Percentiles rank a stretch among this genome's conserved stretches.
Evolutionary conservation across 1,284 basidiomycete genomes (phyloP).

Genomic region (Microbotryum violaceum): DNA sequence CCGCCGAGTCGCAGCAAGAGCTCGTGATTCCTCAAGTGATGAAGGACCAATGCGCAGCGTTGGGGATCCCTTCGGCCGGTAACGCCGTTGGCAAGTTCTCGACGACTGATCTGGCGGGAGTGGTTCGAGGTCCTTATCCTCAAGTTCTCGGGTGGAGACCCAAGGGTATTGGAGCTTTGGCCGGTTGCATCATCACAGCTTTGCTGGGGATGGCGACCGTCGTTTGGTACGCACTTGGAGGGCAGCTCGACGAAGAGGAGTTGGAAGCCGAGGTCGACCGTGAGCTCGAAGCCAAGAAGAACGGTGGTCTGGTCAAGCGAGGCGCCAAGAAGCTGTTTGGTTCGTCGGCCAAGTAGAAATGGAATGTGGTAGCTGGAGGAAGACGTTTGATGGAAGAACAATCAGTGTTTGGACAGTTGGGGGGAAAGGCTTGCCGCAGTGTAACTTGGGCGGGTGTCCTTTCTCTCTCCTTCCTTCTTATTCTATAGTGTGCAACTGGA

Average conservation of each 20-base stretch:
- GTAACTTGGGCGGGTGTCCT: too few relatives aligned
- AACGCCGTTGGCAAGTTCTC: conserved; percentile 68
- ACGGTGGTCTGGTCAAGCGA: conserved; percentile 22
- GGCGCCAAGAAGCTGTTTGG: conserved; percentile 12
- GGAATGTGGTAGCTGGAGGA: neutral
- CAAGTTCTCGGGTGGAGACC: conserved; percentile 29
- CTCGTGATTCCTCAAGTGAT: conserved; percentile 50
- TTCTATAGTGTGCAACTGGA: too few relatives aligned
- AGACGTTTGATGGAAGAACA: too few relatives aligned
- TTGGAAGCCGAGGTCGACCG: conserved; percentile 31
- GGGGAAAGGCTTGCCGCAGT: too few relatives aligned
- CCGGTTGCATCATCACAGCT: conserved; percentile 73
- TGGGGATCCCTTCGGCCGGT: conserved; percentile 56
- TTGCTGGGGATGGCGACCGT: conserved; percentile 71
- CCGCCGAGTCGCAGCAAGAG: conserved; percentile 52
- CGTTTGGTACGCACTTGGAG: conserved; percentile 51
- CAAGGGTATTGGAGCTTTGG: conserved; percentile 53
- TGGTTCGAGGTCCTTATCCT: conserved; percentile 37
- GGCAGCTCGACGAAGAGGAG: conserved; percentile 37
- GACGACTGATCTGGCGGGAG: conserved; percentile 56
- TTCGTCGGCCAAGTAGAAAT: neutral
- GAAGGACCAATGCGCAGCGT: conserved; percentile 62
- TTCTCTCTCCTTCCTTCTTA: too few relatives aligned
- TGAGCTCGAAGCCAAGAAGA: conserved; percentile 19
- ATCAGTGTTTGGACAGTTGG: too few relatives aligned